A percentile compares a stretch with the other conserved stretches of the same genome.
phyloP scores from a whole-genome alignment of 2,329 filamentous ascomycete species.

The Aspergillus costaricaensis region DNA sequence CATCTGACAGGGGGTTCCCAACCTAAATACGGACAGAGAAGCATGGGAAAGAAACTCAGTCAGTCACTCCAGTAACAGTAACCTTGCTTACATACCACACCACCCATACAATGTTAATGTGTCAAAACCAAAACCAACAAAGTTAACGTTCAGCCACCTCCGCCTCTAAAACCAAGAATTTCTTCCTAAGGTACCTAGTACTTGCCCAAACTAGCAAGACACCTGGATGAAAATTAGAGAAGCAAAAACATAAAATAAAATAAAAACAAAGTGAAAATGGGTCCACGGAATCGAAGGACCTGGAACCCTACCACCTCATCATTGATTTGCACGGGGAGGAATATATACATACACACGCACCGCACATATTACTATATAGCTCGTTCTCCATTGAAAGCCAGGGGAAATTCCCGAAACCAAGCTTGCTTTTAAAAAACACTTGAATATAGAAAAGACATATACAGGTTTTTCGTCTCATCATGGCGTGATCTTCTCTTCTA shows the following conservation, averaged over 20 bases:
- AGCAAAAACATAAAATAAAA: neutral
- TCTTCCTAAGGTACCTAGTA: neutral
- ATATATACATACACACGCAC: no score
- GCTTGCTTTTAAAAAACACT: no score
- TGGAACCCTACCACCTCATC: neutral
- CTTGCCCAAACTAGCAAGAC: neutral
- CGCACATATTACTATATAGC: no score
- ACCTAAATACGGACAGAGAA: neutral
- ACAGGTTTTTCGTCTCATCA: no score
- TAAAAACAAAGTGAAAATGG: neutral
- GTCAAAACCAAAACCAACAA: neutral
- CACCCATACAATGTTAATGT: neutral
- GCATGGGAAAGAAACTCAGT: no score
- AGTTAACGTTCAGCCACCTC: neutral
- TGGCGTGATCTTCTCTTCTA: no score
- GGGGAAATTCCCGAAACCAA: no score
- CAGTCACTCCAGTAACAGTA: neutral
- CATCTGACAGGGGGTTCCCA: slow-evolving; percentile 1
- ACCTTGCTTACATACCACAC: neutral
- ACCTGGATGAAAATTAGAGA: neutral
- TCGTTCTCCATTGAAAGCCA: no score
- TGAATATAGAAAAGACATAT: no score
- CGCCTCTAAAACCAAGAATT: neutral
- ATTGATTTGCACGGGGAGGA: neutral
- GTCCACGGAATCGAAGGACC: neutral